phyloP scores from a whole-genome alignment of 768 basidiomycete species.

The Pulveroboletus sp. region DNA sequence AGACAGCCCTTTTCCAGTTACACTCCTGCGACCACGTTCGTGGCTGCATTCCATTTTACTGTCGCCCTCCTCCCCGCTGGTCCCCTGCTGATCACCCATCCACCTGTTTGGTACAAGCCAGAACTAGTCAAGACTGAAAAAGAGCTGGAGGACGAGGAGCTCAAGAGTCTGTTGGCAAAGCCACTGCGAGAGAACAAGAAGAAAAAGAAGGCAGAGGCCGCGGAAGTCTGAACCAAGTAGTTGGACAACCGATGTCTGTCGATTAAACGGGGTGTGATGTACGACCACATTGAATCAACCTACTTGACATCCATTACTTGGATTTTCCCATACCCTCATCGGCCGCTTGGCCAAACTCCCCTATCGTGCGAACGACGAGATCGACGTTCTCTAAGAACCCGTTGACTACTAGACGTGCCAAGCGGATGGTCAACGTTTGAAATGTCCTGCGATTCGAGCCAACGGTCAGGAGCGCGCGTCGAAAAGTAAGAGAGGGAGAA shows the following conservation, averaged over 20 bases:
- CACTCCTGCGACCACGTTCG: slow-evolving; percentile 76
- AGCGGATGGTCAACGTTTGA: slow-evolving; percentile 72
- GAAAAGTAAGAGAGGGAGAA: not conserved
- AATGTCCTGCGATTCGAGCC: slow-evolving; percentile 47
- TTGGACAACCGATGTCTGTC: slow-evolving; percentile 20
- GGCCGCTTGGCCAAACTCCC: slow-evolving; percentile 72
- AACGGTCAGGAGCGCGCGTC: slow-evolving; percentile 1
- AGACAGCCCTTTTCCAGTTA: slow-evolving; percentile 42
- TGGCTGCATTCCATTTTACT: slow-evolving; percentile 97
- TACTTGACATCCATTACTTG: slow-evolving; percentile 5
- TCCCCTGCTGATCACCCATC: slow-evolving; percentile 79
- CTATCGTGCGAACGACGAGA: slow-evolving; percentile 75
- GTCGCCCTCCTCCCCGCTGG: slow-evolving; percentile 89
- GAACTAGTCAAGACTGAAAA: slow-evolving; percentile 89
- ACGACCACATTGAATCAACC: slow-evolving; percentile 8
- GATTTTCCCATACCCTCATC: slow-evolving; percentile 18
- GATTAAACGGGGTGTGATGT: slow-evolving; percentile 12
- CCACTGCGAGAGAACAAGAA: slow-evolving; percentile 88
- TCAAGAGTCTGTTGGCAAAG: slow-evolving; percentile 73
- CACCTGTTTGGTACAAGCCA: slow-evolving; percentile 89
- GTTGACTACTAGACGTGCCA: slow-evolving; percentile 81
- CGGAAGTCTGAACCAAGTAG: slow-evolving; percentile 31
- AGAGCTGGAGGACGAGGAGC: slow-evolving; percentile 81
- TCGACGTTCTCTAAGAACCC: slow-evolving; percentile 88
- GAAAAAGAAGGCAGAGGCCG: slow-evolving; percentile 73